These are phyloP conservation scores for Nothophoma quercina DNA, from an alignment of 2,329 filamentous ascomycete genomes.

Conservation along the genomic window DNA sequence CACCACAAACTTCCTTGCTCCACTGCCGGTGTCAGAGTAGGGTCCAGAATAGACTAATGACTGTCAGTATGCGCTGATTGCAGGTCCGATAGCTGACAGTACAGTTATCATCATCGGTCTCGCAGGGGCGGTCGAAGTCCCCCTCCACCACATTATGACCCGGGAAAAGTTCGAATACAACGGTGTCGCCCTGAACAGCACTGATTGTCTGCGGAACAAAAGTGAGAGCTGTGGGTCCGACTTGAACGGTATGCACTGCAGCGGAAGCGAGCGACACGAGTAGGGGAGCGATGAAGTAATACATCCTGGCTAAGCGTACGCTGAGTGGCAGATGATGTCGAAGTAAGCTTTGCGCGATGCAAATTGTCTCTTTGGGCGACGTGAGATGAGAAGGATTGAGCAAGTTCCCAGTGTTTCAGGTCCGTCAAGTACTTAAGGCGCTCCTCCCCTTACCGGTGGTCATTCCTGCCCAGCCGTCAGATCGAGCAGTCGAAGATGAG, in stretches of 20 bases:
- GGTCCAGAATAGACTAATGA: conserved; percentile 28
- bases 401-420: not conserved
- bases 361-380: not conserved
- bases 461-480: conserved; percentile 10
- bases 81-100: too few species aligned
- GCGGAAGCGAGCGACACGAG: conserved; percentile 13
- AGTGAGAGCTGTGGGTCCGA: conserved; percentile 14
- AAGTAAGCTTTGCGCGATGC: not conserved
- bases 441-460: not conserved
- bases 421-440: conserved; percentile 3
- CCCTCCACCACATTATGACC: conserved; percentile 25
- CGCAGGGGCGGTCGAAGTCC: conserved; percentile 23
- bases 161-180: conserved; percentile 26
- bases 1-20: conserved; percentile 33
- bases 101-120: conserved; percentile 17
- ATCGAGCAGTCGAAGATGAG: not conserved
- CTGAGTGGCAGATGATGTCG: not conserved
- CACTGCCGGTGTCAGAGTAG: conserved; percentile 26
- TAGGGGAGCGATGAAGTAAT: not conserved
- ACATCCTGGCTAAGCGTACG: not conserved
- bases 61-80: too few species aligned
- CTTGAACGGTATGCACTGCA: conserved; percentile 24
- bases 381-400: conserved; percentile 3
- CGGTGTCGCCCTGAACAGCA: conserved; percentile 22
- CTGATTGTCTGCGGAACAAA: conserved; percentile 24